A percentile compares a stretch with the other conserved stretches of the same genome.
Conservation (phyloP, 1,139 yeast species). For the Blastobotrys illinoisensis region DNA sequence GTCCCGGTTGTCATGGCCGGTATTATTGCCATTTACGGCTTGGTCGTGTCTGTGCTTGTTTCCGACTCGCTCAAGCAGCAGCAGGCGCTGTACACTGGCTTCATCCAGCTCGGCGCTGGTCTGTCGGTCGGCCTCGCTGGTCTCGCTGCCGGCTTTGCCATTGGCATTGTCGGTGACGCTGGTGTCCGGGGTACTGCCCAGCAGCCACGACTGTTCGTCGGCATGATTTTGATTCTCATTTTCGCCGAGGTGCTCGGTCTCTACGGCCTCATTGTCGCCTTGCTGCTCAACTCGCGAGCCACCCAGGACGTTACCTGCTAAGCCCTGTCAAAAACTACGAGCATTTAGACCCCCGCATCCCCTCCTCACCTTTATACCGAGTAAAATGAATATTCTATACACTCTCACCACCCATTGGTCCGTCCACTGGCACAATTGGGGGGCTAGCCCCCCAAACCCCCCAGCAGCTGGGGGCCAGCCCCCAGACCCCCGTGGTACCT, state of each 20-base stretch:
- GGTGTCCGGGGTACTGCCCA: constrained; percentile 97
- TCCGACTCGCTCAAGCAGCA: constrained; percentile 85
- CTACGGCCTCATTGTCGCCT: constrained; percentile 95
- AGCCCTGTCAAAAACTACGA: not conserved
- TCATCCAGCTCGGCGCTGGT: constrained; percentile 96
- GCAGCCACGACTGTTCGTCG: constrained; percentile 94
- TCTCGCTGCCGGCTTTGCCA: constrained; percentile 95
- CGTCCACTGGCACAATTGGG: not conserved
- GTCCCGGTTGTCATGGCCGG: constrained; percentile 98
- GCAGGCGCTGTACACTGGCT: constrained; percentile 88
- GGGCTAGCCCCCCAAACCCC: not conserved
- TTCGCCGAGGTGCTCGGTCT: constrained; percentile 98
- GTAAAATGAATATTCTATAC: not conserved
- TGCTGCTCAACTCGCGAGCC: constrained; percentile 95
- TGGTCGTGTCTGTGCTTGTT: constrained; percentile 91
- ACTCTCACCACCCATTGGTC: not conserved
- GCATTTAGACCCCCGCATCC: not conserved
- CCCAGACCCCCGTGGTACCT: not conserved
- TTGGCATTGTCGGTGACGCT: constrained; percentile 98
- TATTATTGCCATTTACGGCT: constrained; percentile 91
- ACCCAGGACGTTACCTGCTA: constrained; percentile 84
- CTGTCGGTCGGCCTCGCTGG: constrained; percentile 94
- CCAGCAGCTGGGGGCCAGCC: too few species aligned
- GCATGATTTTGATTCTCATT: constrained; percentile 81
- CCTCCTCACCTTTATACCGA: not conserved